These are phyloP conservation scores for Salix koriyanagi DNA, from an alignment of 345 rosid genomes.

Conservation along the genomic window DNA sequence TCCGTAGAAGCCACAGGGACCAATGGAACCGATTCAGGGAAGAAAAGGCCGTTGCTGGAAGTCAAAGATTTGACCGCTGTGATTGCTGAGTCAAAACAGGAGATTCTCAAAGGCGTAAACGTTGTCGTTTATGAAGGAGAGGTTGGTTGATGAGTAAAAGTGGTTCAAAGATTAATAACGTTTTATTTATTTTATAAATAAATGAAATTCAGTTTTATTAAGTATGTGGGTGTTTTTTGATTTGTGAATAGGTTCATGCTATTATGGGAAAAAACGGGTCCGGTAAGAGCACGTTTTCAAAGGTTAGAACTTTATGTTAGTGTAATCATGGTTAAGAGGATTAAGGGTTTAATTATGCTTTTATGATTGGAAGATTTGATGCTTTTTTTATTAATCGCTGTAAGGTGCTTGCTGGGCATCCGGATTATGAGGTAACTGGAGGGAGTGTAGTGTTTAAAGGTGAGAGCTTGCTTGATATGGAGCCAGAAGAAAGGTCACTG, in stretches of 20 bases:
- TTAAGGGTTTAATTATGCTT: neutral
- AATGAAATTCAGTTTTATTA: neutral
- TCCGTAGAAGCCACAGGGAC: neutral
- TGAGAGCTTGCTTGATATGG: slow-evolving; percentile 78
- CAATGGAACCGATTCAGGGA: neutral
- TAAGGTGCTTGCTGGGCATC: slow-evolving; percentile 95
- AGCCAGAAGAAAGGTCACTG: slow-evolving; percentile 90
- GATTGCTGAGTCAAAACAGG: slow-evolving; percentile 69
- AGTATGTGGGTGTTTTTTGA: neutral
- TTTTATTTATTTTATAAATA: neutral
- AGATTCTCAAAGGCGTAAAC: slow-evolving; percentile 80
- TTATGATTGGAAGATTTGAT: neutral
- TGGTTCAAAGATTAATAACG: neutral
- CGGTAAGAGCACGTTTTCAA: slow-evolving; percentile 91
- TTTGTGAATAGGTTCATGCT: slow-evolving; percentile 59
- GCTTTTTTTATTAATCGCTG: neutral
- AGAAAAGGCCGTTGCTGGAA: slow-evolving; percentile 61
- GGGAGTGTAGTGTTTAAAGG: slow-evolving; percentile 83
- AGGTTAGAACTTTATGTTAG: slow-evolving; percentile 41
- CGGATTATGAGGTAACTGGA: slow-evolving; percentile 87
- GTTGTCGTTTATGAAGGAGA: slow-evolving; percentile 79
- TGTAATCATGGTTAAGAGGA: neutral
- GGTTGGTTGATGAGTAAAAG: slow-evolving; percentile 29
- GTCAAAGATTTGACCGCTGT: slow-evolving; percentile 78
- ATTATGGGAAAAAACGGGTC: slow-evolving; percentile 98